These are phyloP conservation scores for Croton setiger DNA, from an alignment of 441 rosid species.

Conservation along the genomic window DNA sequence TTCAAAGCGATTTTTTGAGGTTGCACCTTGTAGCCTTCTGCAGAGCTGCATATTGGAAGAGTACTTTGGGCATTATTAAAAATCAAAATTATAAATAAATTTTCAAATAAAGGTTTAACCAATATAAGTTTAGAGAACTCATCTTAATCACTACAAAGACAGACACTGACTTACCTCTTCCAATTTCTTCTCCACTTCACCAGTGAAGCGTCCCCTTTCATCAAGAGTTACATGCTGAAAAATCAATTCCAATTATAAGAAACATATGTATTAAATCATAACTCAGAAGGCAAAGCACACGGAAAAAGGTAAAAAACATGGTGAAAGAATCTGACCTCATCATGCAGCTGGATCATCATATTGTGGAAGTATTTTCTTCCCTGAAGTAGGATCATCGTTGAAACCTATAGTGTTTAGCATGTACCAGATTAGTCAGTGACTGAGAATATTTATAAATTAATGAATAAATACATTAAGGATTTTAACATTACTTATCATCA, in stretches of 20 bases:
- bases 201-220: slow-evolving; percentile 73
- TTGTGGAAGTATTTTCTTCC: slow-evolving; percentile 86
- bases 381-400: slow-evolving; percentile 71
- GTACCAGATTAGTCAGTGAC: not conserved
- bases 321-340: slow-evolving; percentile 51
- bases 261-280: not conserved
- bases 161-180: slow-evolving; percentile 68
- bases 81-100: not conserved
- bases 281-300: too few relatives aligned
- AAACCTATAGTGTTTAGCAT: slow-evolving; percentile 54
- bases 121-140: not conserved
- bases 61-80: not conserved
- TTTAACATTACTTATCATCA: slow-evolving; percentile 69
- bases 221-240: slow-evolving; percentile 76
- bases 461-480: slow-evolving; percentile 6
- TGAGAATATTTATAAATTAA: not conserved
- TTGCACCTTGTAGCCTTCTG: slow-evolving; percentile 65
- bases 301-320: too few relatives aligned
- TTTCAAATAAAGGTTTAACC: not conserved
- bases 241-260: slow-evolving; percentile 8
- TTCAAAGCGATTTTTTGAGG: slow-evolving; percentile 49
- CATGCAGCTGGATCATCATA: slow-evolving; percentile 71
- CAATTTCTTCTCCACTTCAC: slow-evolving; percentile 92
- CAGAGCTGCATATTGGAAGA: slow-evolving; percentile 54
- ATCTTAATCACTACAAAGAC: not conserved